Base-by-base conservation (phyloP, 148 eudicot species). In the Fagopyrum esculentum region DNA sequence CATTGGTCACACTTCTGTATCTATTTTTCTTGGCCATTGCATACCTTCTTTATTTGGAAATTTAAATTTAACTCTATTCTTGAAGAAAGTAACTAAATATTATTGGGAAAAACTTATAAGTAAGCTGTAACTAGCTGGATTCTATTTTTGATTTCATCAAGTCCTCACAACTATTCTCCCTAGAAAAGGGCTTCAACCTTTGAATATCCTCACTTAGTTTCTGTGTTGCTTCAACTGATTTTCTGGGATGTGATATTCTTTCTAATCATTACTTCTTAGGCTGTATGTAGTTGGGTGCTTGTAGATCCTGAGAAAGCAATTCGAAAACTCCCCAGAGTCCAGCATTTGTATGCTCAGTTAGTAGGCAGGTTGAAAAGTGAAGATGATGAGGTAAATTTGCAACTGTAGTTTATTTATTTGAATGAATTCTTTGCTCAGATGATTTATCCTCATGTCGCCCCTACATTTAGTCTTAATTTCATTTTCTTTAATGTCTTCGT, bases 251-350 rank as follows among this genome's bases (percentile, higher is more conserved):
- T 63, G n/a, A 63, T 10, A 0, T 63, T 29, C 6, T 63, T 63
- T 10, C 12, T 29, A 29, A 63, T 63, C 45, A 30, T 63, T 63
- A 29, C 64, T 57, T 46, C 63, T 61, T 78, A 95, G 98, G 88
- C 80, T 82, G 90, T 88, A 11, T 92, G 99, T 74, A 51, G 80
- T 44, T 73, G 78, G 77, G 96, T 91, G 69, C 56, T 79, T 15
- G 86, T 90, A 64, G 88, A 92, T 81, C 98, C 99, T 44, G 80
- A 85, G 74, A 92, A 92, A 85, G 90, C 90, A 72, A 80, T 96
- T 47, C 79, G 97, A 76, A 96, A 96, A 82, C 97, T 96, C 60
- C 85, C 91, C 47, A 88, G 99, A 86, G 93, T 96, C 74, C 98
- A 92, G 77, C 99, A 96, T 86, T 84, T 96, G 75, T 89, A 89